A percentile compares a stretch with the other conserved stretches of the same genome.
phyloP scores from a whole-genome alignment of 345 rosid species.

The Lepidium aucheri region DNA sequence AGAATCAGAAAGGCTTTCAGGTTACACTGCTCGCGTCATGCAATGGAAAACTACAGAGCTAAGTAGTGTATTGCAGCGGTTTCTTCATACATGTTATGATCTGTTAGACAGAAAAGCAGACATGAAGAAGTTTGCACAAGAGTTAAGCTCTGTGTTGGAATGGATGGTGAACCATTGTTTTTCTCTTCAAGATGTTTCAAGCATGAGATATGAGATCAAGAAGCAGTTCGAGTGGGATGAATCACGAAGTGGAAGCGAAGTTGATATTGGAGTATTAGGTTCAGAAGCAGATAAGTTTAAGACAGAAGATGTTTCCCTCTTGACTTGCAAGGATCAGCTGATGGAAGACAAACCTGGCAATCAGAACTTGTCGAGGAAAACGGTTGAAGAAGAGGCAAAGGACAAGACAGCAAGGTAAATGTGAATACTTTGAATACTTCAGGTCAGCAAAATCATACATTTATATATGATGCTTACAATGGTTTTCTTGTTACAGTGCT shows the following conservation, averaged over 20 bases:
- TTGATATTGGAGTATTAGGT: constrained; percentile 36
- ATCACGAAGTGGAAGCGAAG: constrained; percentile 53
- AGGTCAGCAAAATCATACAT: constrained; percentile 11
- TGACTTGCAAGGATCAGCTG: constrained; percentile 16
- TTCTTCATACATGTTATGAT: constrained; percentile 61
- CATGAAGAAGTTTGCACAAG: constrained; percentile 49
- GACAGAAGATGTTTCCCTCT: background rate
- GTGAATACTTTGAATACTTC: constrained; percentile 24
- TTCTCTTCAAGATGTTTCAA: constrained; percentile 88
- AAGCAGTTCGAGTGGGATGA: constrained; percentile 70
- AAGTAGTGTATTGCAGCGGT: constrained; percentile 37
- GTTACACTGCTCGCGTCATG: constrained; percentile 64
- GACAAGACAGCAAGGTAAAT: constrained; percentile 18
- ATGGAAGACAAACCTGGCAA: constrained; percentile 2
- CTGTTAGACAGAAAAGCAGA: constrained; percentile 52
- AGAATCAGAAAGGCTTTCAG: constrained; percentile 45
- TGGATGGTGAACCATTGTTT: constrained; percentile 89
- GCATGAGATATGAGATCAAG: constrained; percentile 68
- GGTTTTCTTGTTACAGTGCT: constrained; percentile 37
- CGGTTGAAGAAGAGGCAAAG: constrained; percentile 27
- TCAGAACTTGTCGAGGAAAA: constrained; percentile 23
- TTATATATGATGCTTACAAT: constrained; percentile 16
- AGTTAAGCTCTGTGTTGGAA: constrained; percentile 52
- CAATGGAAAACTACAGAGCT: constrained; percentile 91
- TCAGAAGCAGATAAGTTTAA: constrained; percentile 34